A percentile compares a stretch with the other conserved stretches of the same genome.
Evolutionary conservation across 1,139 yeast genomes (phyloP).

Genomic region (Lodderomyces jiufengensis): DNA sequence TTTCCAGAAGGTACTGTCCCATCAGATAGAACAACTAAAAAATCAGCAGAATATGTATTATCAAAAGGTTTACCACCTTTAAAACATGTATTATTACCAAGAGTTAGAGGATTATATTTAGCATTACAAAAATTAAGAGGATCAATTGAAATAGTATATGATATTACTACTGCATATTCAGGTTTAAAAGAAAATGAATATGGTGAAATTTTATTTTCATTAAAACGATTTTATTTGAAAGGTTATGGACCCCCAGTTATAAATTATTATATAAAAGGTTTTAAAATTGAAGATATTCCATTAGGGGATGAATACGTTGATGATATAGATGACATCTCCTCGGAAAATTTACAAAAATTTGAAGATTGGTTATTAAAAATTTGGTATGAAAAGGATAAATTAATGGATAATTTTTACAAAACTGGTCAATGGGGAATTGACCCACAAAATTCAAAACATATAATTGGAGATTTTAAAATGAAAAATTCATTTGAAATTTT

Average conservation of each 20-base stretch:
- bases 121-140: constrained; percentile 55
- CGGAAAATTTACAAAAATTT: constrained; percentile 47
- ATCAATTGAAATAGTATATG: constrained; percentile 71
- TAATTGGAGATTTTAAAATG: constrained; percentile 29
- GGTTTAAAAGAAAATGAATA: constrained; percentile 60
- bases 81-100: constrained; percentile 71
- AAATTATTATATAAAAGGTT: constrained; percentile 60
- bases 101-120: constrained; percentile 74
- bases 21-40: constrained; percentile 58
- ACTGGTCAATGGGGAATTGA: constrained; percentile 39
- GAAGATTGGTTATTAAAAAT: constrained; percentile 69
- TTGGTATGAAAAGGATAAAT: constrained; percentile 79
- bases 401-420: constrained; percentile 57
- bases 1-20: constrained; percentile 97
- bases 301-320: constrained; percentile 46
- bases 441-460: constrained; percentile 17
- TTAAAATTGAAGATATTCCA: constrained; percentile 62
- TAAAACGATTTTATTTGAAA: constrained; percentile 57
- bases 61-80: constrained; percentile 47
- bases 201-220: constrained; percentile 76
- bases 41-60: constrained; percentile 55
- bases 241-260: constrained; percentile 72
- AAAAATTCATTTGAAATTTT: constrained; percentile 21
- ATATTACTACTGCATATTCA: constrained; percentile 78
- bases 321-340: constrained; percentile 41